Conservation (phyloP, 1,284 basidiomycete genomes). For the Cutaneotrichosporon sp. region DNA sequence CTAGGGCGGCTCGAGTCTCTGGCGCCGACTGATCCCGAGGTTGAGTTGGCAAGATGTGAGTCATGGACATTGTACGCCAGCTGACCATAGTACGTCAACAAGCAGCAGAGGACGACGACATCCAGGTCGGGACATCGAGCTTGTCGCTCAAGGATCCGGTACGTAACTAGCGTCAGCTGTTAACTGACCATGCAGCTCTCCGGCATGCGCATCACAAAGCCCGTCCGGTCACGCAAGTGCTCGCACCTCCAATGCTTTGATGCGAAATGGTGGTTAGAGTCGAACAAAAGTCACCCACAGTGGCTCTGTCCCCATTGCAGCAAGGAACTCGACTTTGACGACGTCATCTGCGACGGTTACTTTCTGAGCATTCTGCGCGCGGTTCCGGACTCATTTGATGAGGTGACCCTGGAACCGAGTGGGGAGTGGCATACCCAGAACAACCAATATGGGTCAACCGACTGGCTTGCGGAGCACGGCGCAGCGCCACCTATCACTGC, state of each 20-base stretch:
- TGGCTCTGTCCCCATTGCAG: constrained; percentile 97
- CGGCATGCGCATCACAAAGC: constrained; percentile 79
- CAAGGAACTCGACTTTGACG: constrained; percentile 70
- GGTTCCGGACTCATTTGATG: constrained; percentile 72
- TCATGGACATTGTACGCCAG: neutral
- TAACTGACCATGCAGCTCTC: constrained; percentile 63
- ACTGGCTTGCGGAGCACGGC: constrained; percentile 59
- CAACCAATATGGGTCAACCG: constrained; percentile 71
- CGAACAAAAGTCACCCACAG: constrained; percentile 95
- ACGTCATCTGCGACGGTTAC: constrained; percentile 81
- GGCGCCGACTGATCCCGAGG: constrained; percentile 31
- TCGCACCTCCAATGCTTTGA: constrained; percentile 96
- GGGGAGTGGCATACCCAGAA: constrained; percentile 94
- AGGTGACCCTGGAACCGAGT: constrained; percentile 89
- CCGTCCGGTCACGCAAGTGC: constrained; percentile 80
- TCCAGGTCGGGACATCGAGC: constrained; percentile 78
- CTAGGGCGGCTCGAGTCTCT: constrained; percentile 49
- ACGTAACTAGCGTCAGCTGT: constrained; percentile 46
- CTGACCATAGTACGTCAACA: constrained; percentile 61
- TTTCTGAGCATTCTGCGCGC: constrained; percentile 37
- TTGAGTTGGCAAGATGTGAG: constrained; percentile 23
- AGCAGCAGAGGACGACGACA: constrained; percentile 75
- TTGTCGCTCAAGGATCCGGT: constrained; percentile 91
- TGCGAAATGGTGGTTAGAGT: constrained; percentile 85
- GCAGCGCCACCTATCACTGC: neutral